A percentile compares a stretch with the other conserved stretches of the same genome.
These are phyloP conservation scores for Chalciporus piperatus DNA, from an alignment of 768 basidiomycete species.

Conservation along the genomic window DNA sequence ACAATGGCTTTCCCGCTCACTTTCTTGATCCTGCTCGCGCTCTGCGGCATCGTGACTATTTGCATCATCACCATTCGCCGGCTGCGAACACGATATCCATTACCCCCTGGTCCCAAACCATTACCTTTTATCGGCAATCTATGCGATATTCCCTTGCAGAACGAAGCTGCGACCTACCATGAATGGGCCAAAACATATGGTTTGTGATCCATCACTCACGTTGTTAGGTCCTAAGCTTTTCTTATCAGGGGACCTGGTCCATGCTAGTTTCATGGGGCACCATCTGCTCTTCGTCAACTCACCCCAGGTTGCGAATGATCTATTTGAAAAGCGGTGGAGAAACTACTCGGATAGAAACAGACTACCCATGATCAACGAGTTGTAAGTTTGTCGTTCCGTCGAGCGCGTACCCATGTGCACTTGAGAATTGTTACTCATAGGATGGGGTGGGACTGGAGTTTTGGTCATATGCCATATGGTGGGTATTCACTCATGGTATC, in stretches of 20 bases:
- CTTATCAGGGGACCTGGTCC: slow-evolving; percentile 48
- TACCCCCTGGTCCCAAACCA: slow-evolving; percentile 54
- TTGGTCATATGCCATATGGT: slow-evolving; percentile 56
- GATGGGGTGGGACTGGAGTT: slow-evolving; percentile 48
- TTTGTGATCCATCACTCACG: slow-evolving; percentile 10
- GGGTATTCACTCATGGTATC: slow-evolving; percentile 10
- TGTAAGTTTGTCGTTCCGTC: slow-evolving; percentile 32
- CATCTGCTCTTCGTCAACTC: slow-evolving; percentile 49
- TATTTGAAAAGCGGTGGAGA: slow-evolving; percentile 53
- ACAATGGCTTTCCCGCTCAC: slow-evolving; percentile 15
- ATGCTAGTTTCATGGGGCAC: slow-evolving; percentile 49
- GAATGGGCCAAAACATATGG: slow-evolving; percentile 39
- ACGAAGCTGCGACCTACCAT: slow-evolving; percentile 41
- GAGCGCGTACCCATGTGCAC: background rate
- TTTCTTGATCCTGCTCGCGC: slow-evolving; percentile 17
- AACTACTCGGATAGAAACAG: slow-evolving; percentile 55
- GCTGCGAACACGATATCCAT: slow-evolving; percentile 28
- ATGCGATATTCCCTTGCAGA: slow-evolving; percentile 40
- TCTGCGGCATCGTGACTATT: slow-evolving; percentile 20
- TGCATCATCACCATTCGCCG: slow-evolving; percentile 16
- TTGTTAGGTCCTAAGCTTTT: background rate
- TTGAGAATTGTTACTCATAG: slow-evolving; percentile 21
- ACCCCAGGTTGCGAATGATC: slow-evolving; percentile 44
- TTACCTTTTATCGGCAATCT: slow-evolving; percentile 56
- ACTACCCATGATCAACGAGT: slow-evolving; percentile 48